Conservation (phyloP, 2,329 filamentous ascomycete genomes). For the Huntiella moniliformis region DNA sequence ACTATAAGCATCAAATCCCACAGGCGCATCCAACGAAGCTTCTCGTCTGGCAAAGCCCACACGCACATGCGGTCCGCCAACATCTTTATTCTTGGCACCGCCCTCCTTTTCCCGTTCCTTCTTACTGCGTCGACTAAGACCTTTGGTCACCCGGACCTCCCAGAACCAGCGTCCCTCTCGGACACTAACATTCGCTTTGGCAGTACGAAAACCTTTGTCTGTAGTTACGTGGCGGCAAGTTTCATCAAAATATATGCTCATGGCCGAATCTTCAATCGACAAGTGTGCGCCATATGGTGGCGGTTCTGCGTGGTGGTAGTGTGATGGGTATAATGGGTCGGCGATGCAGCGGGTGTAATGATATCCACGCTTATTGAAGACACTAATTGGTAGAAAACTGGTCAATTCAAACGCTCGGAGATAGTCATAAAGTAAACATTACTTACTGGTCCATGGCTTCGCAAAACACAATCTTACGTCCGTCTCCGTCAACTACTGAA, state of each 20-base stretch:
- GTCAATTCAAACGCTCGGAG: not conserved
- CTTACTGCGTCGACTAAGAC: conserved; percentile 33
- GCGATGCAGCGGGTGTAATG: conserved; percentile 83
- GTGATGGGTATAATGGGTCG: conserved; percentile 71
- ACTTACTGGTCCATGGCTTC: conserved; percentile 47
- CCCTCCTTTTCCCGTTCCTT: conserved; percentile 15
- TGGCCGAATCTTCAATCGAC: conserved; percentile 81
- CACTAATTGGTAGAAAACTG: conserved; percentile 21
- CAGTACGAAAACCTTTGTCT: conserved; percentile 82
- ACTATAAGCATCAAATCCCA: conserved; percentile 80
- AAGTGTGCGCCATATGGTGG: conserved; percentile 69
- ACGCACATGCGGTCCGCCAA: conserved; percentile 47
- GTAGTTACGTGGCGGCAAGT: conserved; percentile 65
- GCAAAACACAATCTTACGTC: conserved; percentile 36
- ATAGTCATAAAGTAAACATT: not conserved
- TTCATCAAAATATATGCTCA: conserved; percentile 65
- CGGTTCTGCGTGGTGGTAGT: conserved; percentile 76
- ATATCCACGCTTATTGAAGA: conserved; percentile 53
- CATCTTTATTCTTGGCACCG: conserved; percentile 18
- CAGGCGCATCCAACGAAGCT: conserved; percentile 63
- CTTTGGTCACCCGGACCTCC: conserved; percentile 76
- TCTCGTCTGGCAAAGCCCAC: conserved; percentile 75
- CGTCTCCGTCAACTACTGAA: conserved; percentile 29
- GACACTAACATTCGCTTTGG: conserved; percentile 74
- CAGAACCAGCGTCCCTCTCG: conserved; percentile 85